These are phyloP conservation scores for Hypoxylon intermedium DNA, from an alignment of 495 filamentous ascomycete species.

Conservation along the genomic window DNA sequence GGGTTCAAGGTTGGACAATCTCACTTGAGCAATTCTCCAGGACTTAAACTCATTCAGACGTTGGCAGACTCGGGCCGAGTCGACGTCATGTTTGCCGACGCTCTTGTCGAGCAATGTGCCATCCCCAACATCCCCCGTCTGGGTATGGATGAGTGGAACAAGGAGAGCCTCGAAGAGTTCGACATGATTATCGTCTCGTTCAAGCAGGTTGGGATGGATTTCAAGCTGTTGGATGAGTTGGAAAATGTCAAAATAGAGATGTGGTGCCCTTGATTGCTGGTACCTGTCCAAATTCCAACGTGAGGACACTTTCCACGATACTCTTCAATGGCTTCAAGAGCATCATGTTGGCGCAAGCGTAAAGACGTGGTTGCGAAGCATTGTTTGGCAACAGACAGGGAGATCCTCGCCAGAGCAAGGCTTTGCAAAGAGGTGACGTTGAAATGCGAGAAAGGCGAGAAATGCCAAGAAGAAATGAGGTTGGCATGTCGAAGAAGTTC, in stretches of 20 bases:
- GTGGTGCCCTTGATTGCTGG: constrained; percentile 35
- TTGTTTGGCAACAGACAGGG: too few relatives aligned
- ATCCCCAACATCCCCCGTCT: constrained; percentile 35
- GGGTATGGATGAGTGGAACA: constrained; percentile 35
- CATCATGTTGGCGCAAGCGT: neutral
- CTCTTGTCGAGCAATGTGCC: constrained; percentile 42
- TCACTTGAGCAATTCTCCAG: constrained; percentile 42
- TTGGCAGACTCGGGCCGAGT: constrained; percentile 35
- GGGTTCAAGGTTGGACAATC: constrained; percentile 47
- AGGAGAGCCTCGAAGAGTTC: constrained; percentile 35
- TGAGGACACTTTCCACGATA: neutral
- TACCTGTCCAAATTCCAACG: neutral
- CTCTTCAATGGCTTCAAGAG: neutral
- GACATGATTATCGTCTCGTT: constrained; percentile 45
- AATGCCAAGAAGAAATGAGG: too few relatives aligned
- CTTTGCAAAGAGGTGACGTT: neutral
- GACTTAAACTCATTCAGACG: constrained; percentile 37
- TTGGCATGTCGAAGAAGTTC: too few relatives aligned
- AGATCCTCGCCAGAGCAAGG: neutral
- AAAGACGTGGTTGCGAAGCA: too few relatives aligned
- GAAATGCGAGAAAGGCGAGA: too few relatives aligned
- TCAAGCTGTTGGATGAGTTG: constrained; percentile 35
- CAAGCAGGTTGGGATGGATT: constrained; percentile 42
- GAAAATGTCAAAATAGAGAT: constrained; percentile 35
- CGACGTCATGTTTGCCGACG: constrained; percentile 43